Percentiles rank a stretch among this genome's conserved stretches.
Conservation (phyloP, 768 basidiomycete genomes). For the Hypholoma fasciculare region DNA sequence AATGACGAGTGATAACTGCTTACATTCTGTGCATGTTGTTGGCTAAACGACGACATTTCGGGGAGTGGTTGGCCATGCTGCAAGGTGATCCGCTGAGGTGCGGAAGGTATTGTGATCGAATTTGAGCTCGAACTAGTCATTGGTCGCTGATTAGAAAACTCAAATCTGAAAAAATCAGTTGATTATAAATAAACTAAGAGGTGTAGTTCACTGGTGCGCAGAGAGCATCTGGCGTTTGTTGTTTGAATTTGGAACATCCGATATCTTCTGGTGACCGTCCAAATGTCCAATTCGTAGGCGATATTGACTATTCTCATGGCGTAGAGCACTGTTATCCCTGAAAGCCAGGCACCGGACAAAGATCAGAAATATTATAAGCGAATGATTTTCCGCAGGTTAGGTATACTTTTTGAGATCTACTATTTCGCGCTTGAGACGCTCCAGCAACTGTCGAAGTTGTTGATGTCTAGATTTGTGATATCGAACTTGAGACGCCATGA, state of each 20-base stretch:
- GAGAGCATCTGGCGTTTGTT: conserved; percentile 65
- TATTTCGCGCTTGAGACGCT: conserved; percentile 51
- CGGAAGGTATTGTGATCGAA: conserved; percentile 53
- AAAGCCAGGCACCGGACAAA: not conserved
- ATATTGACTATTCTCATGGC: conserved; percentile 49
- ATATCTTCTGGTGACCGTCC: conserved; percentile 26
- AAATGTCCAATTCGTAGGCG: conserved; percentile 32
- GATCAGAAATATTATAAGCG: conserved; percentile 7
- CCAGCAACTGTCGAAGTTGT: conserved; percentile 54
- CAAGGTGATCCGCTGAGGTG: conserved; percentile 67
- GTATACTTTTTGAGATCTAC: conserved; percentile 59
- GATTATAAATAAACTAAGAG: not conserved
- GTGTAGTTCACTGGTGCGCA: conserved; percentile 19
- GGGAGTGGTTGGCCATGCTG: conserved; percentile 60
- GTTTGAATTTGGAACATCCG: conserved; percentile 48
- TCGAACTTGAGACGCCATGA: conserved; percentile 65
- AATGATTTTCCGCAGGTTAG: conserved; percentile 7
- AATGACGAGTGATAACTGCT: not conserved
- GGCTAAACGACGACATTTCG: conserved; percentile 31
- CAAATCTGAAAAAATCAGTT: conserved; percentile 14
- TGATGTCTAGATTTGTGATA: conserved; percentile 59
- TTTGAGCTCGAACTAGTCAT: conserved; percentile 60
- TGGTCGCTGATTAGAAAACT: conserved; percentile 23
- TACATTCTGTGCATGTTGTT: conserved; percentile 14
- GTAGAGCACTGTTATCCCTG: conserved; percentile 52